Base-by-base conservation (phyloP, 2,329 filamentous ascomycete genomes). In the Falciphora oryzae region DNA sequence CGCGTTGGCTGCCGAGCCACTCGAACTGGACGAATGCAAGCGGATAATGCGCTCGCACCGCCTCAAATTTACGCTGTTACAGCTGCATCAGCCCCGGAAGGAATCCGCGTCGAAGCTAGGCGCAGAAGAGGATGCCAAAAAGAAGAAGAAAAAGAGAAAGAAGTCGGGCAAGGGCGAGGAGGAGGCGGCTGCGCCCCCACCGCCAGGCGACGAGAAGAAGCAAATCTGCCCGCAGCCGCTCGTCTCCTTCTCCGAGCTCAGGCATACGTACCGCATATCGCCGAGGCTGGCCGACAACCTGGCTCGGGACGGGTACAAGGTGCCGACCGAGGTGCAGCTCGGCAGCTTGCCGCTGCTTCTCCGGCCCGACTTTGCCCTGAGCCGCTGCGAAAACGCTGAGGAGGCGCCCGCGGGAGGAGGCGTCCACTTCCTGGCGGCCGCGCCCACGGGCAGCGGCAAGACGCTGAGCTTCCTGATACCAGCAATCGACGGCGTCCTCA, bases 371-470 rank as follows among this genome's bases (percentile, higher is more conserved):
- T 78, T 75, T 65, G 84, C 84, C 0, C 76, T 87, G 35, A 66
- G 72, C n/a, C 32, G 31, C 38, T 25, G 44, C 22, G 31, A 31
- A 13, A 35, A 73, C 4, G 76, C 74, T 31, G 72, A 72, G 28
- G 75, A 76, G 27, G 65, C 79, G 27, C 70, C 71, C 32, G 38
- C 18, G 67, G 73, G 32, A 68, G 67, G 70, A 62, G 75, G 75
- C 16, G 80, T 94, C 5, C 89, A 99, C 78, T 86, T 99, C 56
- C 77, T 99, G 67, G 91, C 92, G 0, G 88, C 98, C 58, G 95
- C 95, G 3, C 95, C 95, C 1, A 99, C 95, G 0, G 95, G 95
- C 29, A 98, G 94, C 74, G 95, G 95, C 59, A 99, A 99, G 81
- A 99, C 95, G 0, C 80, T 99, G 68, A 92, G 93, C 25, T 99